Evolutionary conservation across 257 asterid species (phyloP).

Genomic region (Nicotiana attenuata): DNA sequence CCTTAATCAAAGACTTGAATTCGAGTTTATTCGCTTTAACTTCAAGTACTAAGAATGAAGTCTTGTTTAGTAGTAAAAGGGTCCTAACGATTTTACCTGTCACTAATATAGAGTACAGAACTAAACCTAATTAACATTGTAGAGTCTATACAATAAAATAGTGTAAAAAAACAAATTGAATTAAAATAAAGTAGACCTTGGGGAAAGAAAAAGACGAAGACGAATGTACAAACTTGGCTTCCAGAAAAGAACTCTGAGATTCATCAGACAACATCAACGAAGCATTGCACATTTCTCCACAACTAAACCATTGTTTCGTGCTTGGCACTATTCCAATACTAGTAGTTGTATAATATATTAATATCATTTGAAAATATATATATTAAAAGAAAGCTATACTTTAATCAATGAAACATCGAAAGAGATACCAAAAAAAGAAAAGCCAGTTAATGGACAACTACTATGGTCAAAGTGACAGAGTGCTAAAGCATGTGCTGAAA

Average conservation of each 20-base stretch:
- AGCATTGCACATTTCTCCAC: neutral
- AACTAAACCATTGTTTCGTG: neutral
- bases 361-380: too few species aligned
- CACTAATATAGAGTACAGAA: neutral
- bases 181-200: neutral
- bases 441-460: neutral
- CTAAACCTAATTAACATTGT: neutral
- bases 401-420: neutral
- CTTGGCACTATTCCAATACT: neutral
- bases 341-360: too few species aligned
- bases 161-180: neutral
- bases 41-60: too few species aligned
- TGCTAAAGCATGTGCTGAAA: slow-evolving; percentile 8
- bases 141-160: neutral
- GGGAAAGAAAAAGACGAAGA: neutral
- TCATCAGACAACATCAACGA: slow-evolving; percentile 2
- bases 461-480: slow-evolving; percentile 7
- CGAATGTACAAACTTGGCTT: neutral
- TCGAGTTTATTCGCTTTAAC: too few species aligned
- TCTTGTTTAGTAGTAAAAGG: too few species aligned
- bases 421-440: neutral
- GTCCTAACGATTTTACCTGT: neutral
- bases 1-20: too few species aligned
- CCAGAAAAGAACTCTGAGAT: neutral
- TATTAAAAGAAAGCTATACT: neutral